Percentiles rank a stretch among this genome's conserved stretches.
Evolutionary conservation across 2,329 filamentous ascomycete genomes (phyloP).

Genomic region (Colletotrichum euphorbiae): DNA sequence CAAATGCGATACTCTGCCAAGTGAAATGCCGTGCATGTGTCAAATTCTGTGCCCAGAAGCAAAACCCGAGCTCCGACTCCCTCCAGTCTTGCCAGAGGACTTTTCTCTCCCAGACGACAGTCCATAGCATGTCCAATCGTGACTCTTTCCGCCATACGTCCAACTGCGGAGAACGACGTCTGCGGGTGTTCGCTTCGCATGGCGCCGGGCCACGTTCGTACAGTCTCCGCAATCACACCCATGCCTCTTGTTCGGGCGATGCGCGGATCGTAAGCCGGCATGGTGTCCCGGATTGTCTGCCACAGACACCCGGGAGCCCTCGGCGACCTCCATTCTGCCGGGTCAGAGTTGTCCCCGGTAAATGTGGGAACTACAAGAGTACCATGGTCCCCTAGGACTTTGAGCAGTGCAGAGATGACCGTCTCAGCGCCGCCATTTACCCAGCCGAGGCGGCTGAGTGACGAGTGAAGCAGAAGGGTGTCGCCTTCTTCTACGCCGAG

Average conservation of each 20-base stretch:
- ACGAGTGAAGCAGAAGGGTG: slow-evolving; percentile 35
- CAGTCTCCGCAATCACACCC: slow-evolving; percentile 37
- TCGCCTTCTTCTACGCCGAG: slow-evolving; percentile 26
- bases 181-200: slow-evolving; percentile 41
- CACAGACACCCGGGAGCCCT: slow-evolving; percentile 39
- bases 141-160: neutral
- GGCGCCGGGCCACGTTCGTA: slow-evolving; percentile 40
- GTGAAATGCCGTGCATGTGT: slow-evolving; percentile 39
- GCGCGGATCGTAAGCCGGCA: slow-evolving; percentile 33
- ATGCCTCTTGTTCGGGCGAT: slow-evolving; percentile 26
- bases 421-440: slow-evolving; percentile 37
- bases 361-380: slow-evolving; percentile 41
- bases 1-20: slow-evolving; percentile 34
- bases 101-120: slow-evolving; percentile 21
- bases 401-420: slow-evolving; percentile 28
- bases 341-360: slow-evolving; percentile 38
- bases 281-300: slow-evolving; percentile 38
- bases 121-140: slow-evolving; percentile 25
- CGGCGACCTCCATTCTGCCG: slow-evolving; percentile 31
- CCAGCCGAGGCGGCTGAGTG: slow-evolving; percentile 29
- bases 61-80: slow-evolving; percentile 32
- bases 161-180: slow-evolving; percentile 22
- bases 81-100: slow-evolving; percentile 20
- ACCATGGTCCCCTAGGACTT: slow-evolving; percentile 25
- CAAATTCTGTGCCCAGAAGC: slow-evolving; percentile 34